Conservation (phyloP, 225 moss, liverwort and hornwort genomes). For the Takakia lepidozioides region DNA sequence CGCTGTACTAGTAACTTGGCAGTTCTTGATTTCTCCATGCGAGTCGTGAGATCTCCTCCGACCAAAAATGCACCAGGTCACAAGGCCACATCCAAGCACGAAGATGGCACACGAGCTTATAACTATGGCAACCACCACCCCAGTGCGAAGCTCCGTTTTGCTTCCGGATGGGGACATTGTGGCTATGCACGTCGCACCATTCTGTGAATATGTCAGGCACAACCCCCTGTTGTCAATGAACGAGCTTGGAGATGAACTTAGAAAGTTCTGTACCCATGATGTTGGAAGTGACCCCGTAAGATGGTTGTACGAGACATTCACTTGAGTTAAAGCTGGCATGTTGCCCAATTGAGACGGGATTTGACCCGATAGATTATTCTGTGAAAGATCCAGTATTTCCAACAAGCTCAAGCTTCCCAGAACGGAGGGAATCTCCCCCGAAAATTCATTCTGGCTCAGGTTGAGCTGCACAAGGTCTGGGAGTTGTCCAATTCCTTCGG, state of each 20-base stretch:
- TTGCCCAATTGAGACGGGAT: constrained; percentile 32
- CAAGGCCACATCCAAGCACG: constrained; percentile 14
- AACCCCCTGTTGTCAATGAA: constrained; percentile 43
- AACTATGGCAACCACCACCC: constrained; percentile 32
- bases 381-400: constrained; percentile 38
- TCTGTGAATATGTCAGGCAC: constrained; percentile 41
- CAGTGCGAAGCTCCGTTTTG: constrained; percentile 8
- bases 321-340: constrained; percentile 26
- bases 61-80: constrained; percentile 21
- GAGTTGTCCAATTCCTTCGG: too few relatives aligned
- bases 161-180: neutral
- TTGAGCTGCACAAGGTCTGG: too few relatives aligned
- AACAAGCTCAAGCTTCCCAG: constrained; percentile 30
- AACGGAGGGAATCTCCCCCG: too few relatives aligned
- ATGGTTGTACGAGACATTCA: constrained; percentile 44
- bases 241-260: constrained; percentile 19
- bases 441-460: too few relatives aligned
- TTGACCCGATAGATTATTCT: constrained; percentile 30
- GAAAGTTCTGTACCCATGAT: constrained; percentile 28
- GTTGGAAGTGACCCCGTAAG: constrained; percentile 32
- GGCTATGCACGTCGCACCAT: constrained; percentile 15
- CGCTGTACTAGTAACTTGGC: constrained; percentile 28
- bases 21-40: constrained; percentile 19
- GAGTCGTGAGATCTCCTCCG: constrained; percentile 12
- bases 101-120: constrained; percentile 28